Evolutionary conservation across 129 eudicot genomes (phyloP).

Genomic region (Pulicaria dysenterica): DNA sequence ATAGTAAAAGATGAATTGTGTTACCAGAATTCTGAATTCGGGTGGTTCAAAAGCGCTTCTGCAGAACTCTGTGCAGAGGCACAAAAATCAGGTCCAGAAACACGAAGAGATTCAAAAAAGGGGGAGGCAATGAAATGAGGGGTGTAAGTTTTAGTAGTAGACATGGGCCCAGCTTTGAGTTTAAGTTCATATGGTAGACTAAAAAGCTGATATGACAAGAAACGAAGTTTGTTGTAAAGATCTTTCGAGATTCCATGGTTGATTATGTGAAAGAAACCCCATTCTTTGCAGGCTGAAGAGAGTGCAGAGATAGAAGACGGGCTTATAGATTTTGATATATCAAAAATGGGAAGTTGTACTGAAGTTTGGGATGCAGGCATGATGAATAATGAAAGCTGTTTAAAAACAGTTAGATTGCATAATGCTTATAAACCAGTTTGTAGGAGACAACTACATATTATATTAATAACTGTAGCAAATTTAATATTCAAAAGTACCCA

Average conservation of each 20-base stretch:
- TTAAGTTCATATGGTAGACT: slow-evolving; percentile 63
- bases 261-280: slow-evolving; percentile 88
- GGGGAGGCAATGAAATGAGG: slow-evolving; percentile 95
- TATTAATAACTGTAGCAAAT: slow-evolving; percentile 23
- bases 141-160: slow-evolving; percentile 66
- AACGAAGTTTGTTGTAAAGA: slow-evolving; percentile 48
- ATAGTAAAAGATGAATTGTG: slow-evolving; percentile 6
- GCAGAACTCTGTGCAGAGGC: slow-evolving; percentile 68
- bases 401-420: slow-evolving; percentile 33
- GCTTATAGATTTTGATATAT: slow-evolving; percentile 61
- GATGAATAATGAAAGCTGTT: slow-evolving; percentile 20
- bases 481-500: slow-evolving; percentile 28
- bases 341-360: slow-evolving; percentile 72
- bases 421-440: slow-evolving; percentile 28
- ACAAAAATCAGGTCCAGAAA: slow-evolving; percentile 74
- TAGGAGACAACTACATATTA: slow-evolving; percentile 30
- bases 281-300: slow-evolving; percentile 71
- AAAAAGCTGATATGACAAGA: slow-evolving; percentile 57
- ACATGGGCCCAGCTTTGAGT: slow-evolving; percentile 71
- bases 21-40: slow-evolving; percentile 70
- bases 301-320: slow-evolving; percentile 53
- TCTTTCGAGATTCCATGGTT: slow-evolving; percentile 86
- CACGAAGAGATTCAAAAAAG: slow-evolving; percentile 75
- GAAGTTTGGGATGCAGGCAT: slow-evolving; percentile 54
- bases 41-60: slow-evolving; percentile 46